Percentiles rank a stretch among this genome's conserved stretches.
phyloP scores from a whole-genome alignment of 768 basidiomycete genomes.

The Boletus vinaceobasis region DNA sequence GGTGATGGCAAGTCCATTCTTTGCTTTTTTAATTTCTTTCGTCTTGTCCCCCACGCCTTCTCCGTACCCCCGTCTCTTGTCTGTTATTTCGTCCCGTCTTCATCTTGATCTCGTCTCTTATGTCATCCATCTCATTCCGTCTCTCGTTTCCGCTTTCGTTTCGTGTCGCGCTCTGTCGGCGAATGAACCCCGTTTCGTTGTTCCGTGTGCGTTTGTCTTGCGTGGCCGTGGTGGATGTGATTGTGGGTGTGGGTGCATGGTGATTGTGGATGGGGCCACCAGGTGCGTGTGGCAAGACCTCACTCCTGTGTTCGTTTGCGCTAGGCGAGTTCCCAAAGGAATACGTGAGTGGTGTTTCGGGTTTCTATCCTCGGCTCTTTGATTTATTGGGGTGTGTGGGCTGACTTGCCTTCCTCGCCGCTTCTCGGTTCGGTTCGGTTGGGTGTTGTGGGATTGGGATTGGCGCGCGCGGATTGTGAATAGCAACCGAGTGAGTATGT shows the following conservation, averaged over 20 bases:
- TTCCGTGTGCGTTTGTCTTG: not conserved
- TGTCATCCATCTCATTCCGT: not conserved
- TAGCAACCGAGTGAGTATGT: conserved; percentile 47
- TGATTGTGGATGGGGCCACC: not conserved
- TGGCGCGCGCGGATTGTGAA: not conserved
- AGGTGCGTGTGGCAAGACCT: conserved; percentile 98
- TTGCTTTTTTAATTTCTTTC: not conserved
- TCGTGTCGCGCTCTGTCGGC: not conserved
- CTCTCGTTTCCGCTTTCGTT: not conserved
- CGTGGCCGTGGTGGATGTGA: not conserved
- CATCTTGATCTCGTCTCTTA: no score
- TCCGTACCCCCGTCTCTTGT: no score
- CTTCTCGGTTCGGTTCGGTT: not conserved
- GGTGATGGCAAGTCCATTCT: conserved; percentile 74
- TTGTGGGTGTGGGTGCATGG: not conserved
- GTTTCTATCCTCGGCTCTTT: not conserved
- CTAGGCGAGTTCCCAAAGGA: conserved; percentile 94
- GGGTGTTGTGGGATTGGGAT: not conserved
- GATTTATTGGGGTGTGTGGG: not conserved
- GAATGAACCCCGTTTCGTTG: not conserved
- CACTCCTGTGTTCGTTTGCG: conserved; percentile 85
- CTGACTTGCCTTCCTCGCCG: not conserved
- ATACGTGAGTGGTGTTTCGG: conserved; percentile 64
- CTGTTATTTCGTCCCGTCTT: not conserved
- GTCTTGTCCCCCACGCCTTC: not conserved